Conservation (phyloP, 2,329 filamentous ascomycete species). For the Hypoxylon sp. region DNA sequence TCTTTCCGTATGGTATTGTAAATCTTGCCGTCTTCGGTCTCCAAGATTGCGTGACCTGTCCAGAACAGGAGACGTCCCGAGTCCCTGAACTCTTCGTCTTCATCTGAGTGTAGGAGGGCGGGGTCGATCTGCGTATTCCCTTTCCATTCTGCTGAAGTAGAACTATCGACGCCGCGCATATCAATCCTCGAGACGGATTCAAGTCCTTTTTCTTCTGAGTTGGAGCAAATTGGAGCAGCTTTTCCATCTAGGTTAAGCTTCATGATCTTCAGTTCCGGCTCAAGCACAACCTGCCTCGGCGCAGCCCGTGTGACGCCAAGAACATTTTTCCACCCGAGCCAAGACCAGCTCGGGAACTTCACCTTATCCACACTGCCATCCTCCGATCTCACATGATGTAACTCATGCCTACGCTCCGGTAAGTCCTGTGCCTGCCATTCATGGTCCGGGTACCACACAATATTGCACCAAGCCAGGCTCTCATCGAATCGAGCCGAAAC, state of each 20-base stretch:
- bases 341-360: slow-evolving; percentile 44
- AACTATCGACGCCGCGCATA: slow-evolving; percentile 38
- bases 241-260: slow-evolving; percentile 40
- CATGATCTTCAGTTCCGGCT: slow-evolving; percentile 41
- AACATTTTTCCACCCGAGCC: slow-evolving; percentile 41
- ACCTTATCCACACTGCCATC: slow-evolving; percentile 29
- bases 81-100: slow-evolving; percentile 31
- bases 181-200: slow-evolving; percentile 29
- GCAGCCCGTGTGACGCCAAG: slow-evolving; percentile 32
- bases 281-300: slow-evolving; percentile 30
- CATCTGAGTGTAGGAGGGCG: slow-evolving; percentile 15
- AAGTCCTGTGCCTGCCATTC: slow-evolving; percentile 11
- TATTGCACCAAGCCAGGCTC: slow-evolving; percentile 42
- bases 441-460: slow-evolving; percentile 29
- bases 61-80: slow-evolving; percentile 44
- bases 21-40: slow-evolving; percentile 29
- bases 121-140: slow-evolving; percentile 34
- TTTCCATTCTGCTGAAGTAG: slow-evolving; percentile 44
- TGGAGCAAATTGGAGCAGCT: slow-evolving; percentile 19
- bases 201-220: background rate
- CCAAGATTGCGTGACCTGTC: slow-evolving; percentile 40
- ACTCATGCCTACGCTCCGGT: slow-evolving; percentile 31
- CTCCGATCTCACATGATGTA: slow-evolving; percentile 19
- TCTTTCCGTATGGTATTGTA: slow-evolving; percentile 20
- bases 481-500: slow-evolving; percentile 38